Conservation (phyloP, 441 rosid species). For the Viola pubescens region DNA sequence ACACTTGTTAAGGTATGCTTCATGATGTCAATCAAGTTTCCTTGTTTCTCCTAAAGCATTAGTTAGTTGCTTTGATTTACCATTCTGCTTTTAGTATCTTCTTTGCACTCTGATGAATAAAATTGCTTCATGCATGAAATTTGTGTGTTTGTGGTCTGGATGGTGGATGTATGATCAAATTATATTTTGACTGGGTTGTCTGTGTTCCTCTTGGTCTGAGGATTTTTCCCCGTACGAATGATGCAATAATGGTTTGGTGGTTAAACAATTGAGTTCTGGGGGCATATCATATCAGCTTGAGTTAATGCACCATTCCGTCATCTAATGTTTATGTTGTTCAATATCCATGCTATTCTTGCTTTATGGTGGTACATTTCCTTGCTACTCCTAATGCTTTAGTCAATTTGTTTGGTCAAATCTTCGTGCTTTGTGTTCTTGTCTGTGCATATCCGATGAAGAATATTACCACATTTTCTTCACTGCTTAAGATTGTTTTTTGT, state of each 20-base stretch:
- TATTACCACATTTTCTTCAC: no score
- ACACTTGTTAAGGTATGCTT: slow-evolving; percentile 49
- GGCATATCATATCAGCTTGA: no score
- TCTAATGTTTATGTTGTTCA: no score
- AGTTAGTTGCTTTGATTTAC: background rate
- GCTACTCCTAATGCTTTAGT: no score
- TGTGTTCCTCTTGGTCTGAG: background rate
- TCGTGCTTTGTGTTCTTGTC: no score
- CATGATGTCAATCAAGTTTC: background rate
- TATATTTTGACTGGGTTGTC: background rate
- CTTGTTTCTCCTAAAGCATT: background rate
- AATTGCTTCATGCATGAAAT: background rate
- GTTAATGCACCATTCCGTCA: no score
- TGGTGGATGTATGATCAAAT: no score
- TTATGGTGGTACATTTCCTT: no score
- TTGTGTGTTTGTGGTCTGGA: background rate
- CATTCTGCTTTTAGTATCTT: background rate
- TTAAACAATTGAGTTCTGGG: background rate
- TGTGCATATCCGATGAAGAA: no score
- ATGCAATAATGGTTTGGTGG: background rate
- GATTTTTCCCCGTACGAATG: background rate
- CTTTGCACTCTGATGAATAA: background rate
- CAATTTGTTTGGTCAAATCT: no score
- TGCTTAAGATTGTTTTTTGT: no score
- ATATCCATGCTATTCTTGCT: no score